Conservation (phyloP, 768 basidiomycete species). For the Naganishia randhawae region DNA sequence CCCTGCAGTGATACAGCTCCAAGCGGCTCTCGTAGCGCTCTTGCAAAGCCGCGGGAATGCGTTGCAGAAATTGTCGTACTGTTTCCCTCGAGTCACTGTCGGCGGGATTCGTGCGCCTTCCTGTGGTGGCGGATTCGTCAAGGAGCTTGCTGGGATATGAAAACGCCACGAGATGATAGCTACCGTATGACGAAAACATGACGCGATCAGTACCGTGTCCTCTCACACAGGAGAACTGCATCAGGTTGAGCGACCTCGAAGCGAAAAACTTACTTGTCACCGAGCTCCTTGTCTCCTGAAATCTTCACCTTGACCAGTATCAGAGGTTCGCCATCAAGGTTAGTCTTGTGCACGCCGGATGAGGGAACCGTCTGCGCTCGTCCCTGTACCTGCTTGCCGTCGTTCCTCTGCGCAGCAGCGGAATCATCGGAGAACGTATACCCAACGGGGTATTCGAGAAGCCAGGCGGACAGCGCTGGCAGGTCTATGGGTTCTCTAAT, state of each 20-base stretch:
- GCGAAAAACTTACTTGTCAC: background rate
- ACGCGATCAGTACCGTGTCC: background rate
- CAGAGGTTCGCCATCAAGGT: conserved; percentile 14
- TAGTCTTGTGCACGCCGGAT: background rate
- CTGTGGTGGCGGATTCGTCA: background rate
- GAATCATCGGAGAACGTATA: conserved; percentile 14
- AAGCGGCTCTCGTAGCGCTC: conserved; percentile 8
- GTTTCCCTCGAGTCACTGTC: background rate
- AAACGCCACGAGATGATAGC: conserved; percentile 9
- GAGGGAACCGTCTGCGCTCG: background rate
- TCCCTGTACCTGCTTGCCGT: background rate
- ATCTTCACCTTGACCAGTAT: conserved; percentile 19
- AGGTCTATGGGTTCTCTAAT: background rate
- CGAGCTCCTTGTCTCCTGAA: background rate
- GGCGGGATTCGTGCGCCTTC: background rate
- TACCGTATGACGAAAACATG: background rate
- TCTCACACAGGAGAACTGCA: background rate
- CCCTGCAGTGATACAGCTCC: no score
- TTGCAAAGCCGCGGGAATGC: background rate
- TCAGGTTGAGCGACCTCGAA: background rate
- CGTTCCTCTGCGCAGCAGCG: background rate
- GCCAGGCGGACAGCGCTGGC: conserved; percentile 8
- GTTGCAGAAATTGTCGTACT: background rate
- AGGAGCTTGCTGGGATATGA: conserved; percentile 2
- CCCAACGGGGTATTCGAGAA: conserved; percentile 10